Evolutionary conservation across 2,329 filamentous ascomycete genomes (phyloP).

Genomic region (Fusarium sp.): DNA sequence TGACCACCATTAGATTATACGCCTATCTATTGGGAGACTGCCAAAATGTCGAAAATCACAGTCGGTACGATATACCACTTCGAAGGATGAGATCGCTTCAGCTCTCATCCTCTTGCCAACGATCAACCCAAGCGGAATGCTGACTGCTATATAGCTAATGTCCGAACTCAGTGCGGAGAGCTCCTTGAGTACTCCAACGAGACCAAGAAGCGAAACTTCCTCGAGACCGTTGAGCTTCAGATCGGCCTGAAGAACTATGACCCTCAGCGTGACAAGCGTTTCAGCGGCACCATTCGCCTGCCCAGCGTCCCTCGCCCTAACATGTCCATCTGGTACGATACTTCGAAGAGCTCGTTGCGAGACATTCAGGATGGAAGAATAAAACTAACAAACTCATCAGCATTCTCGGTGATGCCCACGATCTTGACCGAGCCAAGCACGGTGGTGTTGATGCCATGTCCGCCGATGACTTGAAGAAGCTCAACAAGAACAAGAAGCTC

Average conservation of each 20-base stretch:
- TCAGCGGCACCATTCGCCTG: conserved; percentile 98
- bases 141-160: conserved; percentile 72
- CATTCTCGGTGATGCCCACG: conserved; percentile 83
- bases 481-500: conserved; percentile 99
- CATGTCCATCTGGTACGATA: conserved; percentile 78
- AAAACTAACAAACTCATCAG: conserved; percentile 41
- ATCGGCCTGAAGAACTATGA: conserved; percentile 99
- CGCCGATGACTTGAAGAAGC: conserved; percentile 99
- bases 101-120: background rate
- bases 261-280: conserved; percentile 99
- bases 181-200: conserved; percentile 93
- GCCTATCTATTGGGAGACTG: conserved; percentile 86
- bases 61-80: conserved; percentile 62
- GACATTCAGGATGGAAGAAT: background rate
- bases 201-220: conserved; percentile 98
- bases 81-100: background rate
- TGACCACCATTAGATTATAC: conserved; percentile 76
- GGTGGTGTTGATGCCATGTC: conserved; percentile 98
- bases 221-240: conserved; percentile 91
- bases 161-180: conserved; percentile 92
- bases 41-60: conserved; percentile 89
- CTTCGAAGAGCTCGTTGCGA: background rate
- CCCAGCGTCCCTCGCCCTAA: conserved; percentile 89
- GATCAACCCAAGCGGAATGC: conserved; percentile 48
- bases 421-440: conserved; percentile 99